A percentile compares a stretch with the other conserved stretches of the same genome.
Conservation (phyloP, 106 monocot genomes). For the Dioscorea alata region DNA sequence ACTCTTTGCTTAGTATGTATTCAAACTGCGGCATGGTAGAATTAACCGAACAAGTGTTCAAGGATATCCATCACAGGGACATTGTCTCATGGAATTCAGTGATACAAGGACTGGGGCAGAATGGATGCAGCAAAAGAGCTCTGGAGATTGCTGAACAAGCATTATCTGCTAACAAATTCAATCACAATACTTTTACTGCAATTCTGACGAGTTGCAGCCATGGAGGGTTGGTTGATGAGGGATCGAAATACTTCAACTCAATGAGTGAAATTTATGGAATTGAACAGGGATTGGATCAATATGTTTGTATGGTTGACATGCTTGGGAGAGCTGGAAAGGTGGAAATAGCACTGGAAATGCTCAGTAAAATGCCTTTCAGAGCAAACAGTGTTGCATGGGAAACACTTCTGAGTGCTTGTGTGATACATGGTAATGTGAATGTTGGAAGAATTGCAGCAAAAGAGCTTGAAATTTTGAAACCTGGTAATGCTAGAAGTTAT, state of each 20-base stretch:
- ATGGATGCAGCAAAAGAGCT: constrained; percentile 26
- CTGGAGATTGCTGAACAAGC: constrained; percentile 33
- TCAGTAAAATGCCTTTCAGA: constrained; percentile 10
- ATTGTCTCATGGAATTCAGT: constrained; percentile 39
- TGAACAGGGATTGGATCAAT: constrained; percentile 26
- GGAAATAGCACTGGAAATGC: constrained; percentile 18
- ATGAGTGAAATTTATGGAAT: constrained; percentile 28
- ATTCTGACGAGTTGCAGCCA: constrained; percentile 56
- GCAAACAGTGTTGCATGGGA: constrained; percentile 29
- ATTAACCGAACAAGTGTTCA: constrained; percentile 24
- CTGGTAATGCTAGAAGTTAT: constrained; percentile 9
- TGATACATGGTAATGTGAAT: constrained; percentile 17
- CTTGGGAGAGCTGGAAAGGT: constrained; percentile 42
- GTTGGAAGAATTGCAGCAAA: constrained; percentile 25
- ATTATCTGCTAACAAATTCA: constrained; percentile 22
- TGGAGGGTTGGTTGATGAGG: constrained; percentile 32
- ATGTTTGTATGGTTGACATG: constrained; percentile 39
- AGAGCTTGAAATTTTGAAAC: constrained; percentile 21
- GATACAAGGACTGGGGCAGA: constrained; percentile 49
- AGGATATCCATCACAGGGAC: constrained; percentile 28
- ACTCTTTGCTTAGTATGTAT: constrained; percentile 49
- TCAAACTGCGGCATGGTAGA: constrained; percentile 18
- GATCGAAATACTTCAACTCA: constrained; percentile 28
- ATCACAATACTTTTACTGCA: constrained; percentile 36
- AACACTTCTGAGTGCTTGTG: constrained; percentile 37